These are phyloP conservation scores for Omphalotus guepiniiformis DNA, from an alignment of 768 basidiomycete species.

Conservation along the genomic window DNA sequence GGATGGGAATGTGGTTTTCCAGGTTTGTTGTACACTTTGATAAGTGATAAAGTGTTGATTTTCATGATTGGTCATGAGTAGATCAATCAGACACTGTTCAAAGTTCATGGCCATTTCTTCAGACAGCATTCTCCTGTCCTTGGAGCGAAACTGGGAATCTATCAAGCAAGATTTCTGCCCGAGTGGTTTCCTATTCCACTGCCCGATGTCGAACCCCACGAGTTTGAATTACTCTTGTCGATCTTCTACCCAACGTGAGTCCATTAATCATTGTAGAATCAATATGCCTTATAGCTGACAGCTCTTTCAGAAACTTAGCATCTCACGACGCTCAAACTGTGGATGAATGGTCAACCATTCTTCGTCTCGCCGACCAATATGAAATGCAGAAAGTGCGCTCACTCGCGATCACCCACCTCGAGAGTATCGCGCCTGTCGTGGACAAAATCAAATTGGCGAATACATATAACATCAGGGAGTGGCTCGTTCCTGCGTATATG, in stretches of 20 bases:
- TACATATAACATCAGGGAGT: constrained; percentile 12
- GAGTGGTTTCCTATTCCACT: neutral
- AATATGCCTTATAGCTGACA: no score
- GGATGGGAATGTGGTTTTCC: neutral
- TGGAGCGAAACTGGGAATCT: neutral
- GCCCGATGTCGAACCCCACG: neutral
- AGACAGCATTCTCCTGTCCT: neutral
- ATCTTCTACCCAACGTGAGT: constrained; percentile 6
- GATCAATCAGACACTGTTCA: constrained; percentile 1
- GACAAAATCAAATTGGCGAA: constrained; percentile 12
- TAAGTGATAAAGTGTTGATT: neutral
- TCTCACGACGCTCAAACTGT: constrained; percentile 19
- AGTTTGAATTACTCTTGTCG: constrained; percentile 5
- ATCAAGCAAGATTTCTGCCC: neutral
- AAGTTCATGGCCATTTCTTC: constrained; percentile 1
- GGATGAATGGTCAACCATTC: constrained; percentile 29
- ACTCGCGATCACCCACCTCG: constrained; percentile 19
- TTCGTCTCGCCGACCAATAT: constrained; percentile 30
- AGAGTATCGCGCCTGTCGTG: neutral
- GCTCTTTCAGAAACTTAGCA: neutral
- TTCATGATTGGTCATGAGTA: neutral
- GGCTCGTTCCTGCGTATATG: constrained; percentile 17
- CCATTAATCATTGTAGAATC: neutral
- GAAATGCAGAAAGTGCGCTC: constrained; percentile 26
- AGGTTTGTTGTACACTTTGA: neutral